Conservation (phyloP, 306 rosid genomes). For the Macrotyloma uniflorum region DNA sequence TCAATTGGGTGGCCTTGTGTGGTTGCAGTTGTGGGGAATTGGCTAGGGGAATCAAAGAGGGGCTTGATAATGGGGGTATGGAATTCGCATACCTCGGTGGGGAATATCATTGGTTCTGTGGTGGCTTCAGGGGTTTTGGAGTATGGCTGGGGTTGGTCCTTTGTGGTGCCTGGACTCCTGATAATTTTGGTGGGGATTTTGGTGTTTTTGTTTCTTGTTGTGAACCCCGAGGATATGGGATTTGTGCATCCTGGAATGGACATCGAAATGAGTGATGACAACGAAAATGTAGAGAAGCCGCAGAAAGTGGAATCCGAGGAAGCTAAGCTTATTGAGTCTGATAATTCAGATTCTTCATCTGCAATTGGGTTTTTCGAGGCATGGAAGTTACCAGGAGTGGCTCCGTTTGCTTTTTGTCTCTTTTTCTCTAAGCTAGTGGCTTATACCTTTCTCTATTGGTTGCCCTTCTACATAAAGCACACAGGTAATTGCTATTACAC, state of each 20-base stretch:
- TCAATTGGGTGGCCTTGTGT: constrained; percentile 99
- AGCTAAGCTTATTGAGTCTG: constrained; percentile 57
- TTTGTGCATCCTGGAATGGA: constrained; percentile 55
- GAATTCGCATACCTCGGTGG: constrained; percentile 92
- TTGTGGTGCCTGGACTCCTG: constrained; percentile 77
- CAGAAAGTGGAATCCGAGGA: constrained; percentile 69
- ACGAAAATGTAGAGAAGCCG: constrained; percentile 29
- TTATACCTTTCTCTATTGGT: constrained; percentile 88
- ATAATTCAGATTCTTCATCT: constrained; percentile 47
- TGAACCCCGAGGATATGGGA: constrained; percentile 67
- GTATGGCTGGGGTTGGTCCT: constrained; percentile 98
- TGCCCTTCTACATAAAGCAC: constrained; percentile 89
- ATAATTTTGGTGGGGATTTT: constrained; percentile 68
- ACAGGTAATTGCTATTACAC: constrained; percentile 48
- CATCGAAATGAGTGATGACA: constrained; percentile 59
- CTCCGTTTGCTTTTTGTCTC: constrained; percentile 82
- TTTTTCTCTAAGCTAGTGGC: constrained; percentile 97
- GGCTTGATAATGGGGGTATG: constrained; percentile 94
- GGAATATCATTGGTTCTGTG: constrained; percentile 81
- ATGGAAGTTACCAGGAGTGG: constrained; percentile 88
- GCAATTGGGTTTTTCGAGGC: constrained; percentile 98
- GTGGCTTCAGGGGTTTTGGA: constrained; percentile 79
- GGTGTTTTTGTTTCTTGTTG: constrained; percentile 80
- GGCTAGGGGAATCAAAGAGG: constrained; percentile 83
- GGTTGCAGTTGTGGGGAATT: constrained; percentile 85